Percentiles rank a stretch among this genome's conserved stretches.
Evolutionary conservation across 2,329 filamentous ascomycete species (phyloP).

Genomic region (Metarhizium album): DNA sequence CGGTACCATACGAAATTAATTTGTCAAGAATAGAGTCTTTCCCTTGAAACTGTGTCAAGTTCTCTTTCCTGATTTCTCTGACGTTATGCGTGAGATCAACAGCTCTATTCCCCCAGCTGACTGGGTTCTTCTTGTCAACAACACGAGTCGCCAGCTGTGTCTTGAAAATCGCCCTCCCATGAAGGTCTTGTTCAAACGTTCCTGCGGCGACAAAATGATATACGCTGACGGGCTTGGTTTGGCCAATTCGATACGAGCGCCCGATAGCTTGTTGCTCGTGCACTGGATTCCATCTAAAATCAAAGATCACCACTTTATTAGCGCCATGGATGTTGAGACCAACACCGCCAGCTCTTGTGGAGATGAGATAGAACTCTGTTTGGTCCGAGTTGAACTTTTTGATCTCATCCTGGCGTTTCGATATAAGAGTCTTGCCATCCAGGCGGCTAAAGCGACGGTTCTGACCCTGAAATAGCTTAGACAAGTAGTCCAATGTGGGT

Average conservation of each 20-base stretch:
- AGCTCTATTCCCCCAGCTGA: slow-evolving; percentile 51
- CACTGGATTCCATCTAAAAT: slow-evolving; percentile 71
- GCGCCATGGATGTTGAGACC: slow-evolving; percentile 78
- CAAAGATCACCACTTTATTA: slow-evolving; percentile 78
- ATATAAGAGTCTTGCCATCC: slow-evolving; percentile 52
- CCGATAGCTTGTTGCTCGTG: slow-evolving; percentile 82
- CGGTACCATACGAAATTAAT: slow-evolving; percentile 27
- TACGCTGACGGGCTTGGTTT: slow-evolving; percentile 69
- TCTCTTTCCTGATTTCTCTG: slow-evolving; percentile 36
- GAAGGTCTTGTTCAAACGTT: slow-evolving; percentile 65
- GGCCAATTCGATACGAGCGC: slow-evolving; percentile 75
- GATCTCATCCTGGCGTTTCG: slow-evolving; percentile 48
- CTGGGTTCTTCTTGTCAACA: slow-evolving; percentile 70
- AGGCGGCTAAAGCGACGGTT: slow-evolving; percentile 45
- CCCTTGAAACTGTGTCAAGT: slow-evolving; percentile 42
- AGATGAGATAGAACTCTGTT: slow-evolving; percentile 63
- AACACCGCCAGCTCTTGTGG: slow-evolving; percentile 69
- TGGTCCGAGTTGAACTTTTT: slow-evolving; percentile 56
- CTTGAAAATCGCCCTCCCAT: slow-evolving; percentile 73
- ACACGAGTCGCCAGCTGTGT: slow-evolving; percentile 67
- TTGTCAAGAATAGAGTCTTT: slow-evolving; percentile 52
- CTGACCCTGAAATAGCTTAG: slow-evolving; percentile 39
- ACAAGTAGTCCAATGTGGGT: slow-evolving; percentile 58
- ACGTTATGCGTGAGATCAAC: slow-evolving; percentile 50
- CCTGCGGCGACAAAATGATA: slow-evolving; percentile 73